Percentiles rank a stretch among this genome's conserved stretches.
Evolutionary conservation across 352 stramenopile genomes (phyloP).

Genomic region (Plasmopara viticola): DNA sequence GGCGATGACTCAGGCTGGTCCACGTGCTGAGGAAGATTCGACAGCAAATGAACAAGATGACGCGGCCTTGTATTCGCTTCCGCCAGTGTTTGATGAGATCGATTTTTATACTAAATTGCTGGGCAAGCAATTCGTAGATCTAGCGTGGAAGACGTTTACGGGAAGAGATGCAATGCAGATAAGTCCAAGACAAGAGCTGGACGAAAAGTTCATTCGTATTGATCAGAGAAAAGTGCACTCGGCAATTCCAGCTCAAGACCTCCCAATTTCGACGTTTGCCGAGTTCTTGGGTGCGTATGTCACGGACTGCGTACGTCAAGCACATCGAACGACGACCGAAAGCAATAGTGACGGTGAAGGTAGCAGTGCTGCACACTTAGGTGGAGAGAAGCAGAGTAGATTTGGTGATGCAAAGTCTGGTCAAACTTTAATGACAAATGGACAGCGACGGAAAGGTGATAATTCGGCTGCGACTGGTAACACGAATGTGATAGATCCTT

Average conservation of each 20-base stretch:
- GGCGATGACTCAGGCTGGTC: not conserved
- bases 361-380: not conserved
- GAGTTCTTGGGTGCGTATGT: conserved; percentile 61
- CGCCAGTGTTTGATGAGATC: conserved; percentile 42
- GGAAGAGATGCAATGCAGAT: conserved; percentile 28
- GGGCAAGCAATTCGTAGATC: conserved; percentile 55
- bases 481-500: not conserved
- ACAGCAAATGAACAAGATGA: not conserved
- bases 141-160: conserved; percentile 45
- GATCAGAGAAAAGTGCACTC: conserved; percentile 40
- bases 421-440: not conserved
- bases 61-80: conserved; percentile 16
- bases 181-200: conserved; percentile 21
- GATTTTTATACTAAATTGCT: conserved; percentile 51
- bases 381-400: conserved; percentile 2
- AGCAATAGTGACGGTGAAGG: conserved; percentile 1
- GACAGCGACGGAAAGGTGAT: not conserved
- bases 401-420: conserved; percentile 2
- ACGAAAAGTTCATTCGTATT: conserved; percentile 33
- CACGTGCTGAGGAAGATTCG: conserved; percentile 1
- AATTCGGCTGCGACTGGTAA: conserved; percentile 8
- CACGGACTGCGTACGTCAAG: conserved; percentile 29
- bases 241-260: conserved; percentile 24
- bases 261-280: conserved; percentile 43
- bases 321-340: conserved; percentile 3